Conservation (phyloP, 2,329 filamentous ascomycete genomes). For the Paecilomyces sp. region DNA sequence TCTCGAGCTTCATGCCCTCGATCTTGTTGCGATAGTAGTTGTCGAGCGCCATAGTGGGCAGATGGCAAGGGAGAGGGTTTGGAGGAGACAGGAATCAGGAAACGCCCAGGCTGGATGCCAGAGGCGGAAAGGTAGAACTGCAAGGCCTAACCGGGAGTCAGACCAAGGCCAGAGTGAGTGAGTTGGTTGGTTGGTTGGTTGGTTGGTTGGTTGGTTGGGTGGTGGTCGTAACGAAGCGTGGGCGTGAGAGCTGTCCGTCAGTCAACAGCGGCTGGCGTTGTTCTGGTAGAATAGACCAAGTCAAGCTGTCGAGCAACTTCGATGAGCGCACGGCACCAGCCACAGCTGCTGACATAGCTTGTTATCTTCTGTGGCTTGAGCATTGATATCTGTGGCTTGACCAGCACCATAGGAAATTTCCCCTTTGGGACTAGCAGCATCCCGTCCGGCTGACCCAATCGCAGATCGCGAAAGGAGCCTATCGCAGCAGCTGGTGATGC, state of each 20-base stretch:
- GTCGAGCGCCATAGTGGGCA: conserved; percentile 85
- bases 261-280: not conserved
- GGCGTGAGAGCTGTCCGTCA: not conserved
- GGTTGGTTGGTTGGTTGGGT: not conserved
- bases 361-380: not conserved
- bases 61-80: conserved; percentile 11
- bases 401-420: not conserved
- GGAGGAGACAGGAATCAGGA: not conserved
- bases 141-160: not conserved
- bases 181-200: not conserved
- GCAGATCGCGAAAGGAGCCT: not conserved
- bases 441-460: not conserved
- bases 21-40: conserved; percentile 99
- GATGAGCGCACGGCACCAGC: not conserved
- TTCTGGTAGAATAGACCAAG: not conserved
- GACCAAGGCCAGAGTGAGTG: not conserved
- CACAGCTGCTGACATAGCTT: not conserved
- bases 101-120: not conserved
- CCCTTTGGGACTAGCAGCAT: not conserved
- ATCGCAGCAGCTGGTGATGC: not conserved
- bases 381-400: no score
- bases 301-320: not conserved
- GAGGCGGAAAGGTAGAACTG: not conserved
- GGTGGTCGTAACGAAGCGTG: not conserved
- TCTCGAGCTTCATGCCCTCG: conserved; percentile 99